phyloP scores from a whole-genome alignment of 345 rosid species.

The Kandelia obovata region DNA sequence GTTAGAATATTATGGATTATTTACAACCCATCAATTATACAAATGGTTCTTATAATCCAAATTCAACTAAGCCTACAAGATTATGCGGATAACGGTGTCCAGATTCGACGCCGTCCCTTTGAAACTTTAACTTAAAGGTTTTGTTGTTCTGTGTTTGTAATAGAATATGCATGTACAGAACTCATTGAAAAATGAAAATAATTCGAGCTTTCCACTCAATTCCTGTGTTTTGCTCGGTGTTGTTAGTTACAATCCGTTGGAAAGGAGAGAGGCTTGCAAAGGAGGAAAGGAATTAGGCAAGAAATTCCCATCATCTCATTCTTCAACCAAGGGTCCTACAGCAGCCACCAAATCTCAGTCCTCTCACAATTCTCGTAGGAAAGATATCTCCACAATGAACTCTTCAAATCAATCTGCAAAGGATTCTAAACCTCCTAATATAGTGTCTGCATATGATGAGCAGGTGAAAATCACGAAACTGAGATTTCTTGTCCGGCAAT shows the following conservation, averaged over 20 bases:
- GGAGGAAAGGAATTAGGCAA: conserved; percentile 86
- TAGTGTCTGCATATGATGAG: conserved; percentile 66
- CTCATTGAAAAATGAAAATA: too few relatives aligned
- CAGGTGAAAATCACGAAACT: conserved; percentile 42
- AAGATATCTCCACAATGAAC: conserved; percentile 44
- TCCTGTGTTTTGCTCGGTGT: not conserved
- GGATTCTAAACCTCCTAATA: conserved; percentile 47
- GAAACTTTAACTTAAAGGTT: too few relatives aligned
- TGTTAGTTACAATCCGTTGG: conserved; percentile 72
- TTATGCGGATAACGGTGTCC: too few relatives aligned
- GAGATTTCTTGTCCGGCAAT: not conserved
- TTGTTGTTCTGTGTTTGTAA: too few relatives aligned
- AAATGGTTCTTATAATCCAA: too few relatives aligned
- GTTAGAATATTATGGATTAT: too few relatives aligned
- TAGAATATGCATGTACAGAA: too few relatives aligned
- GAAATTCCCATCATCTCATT: conserved; percentile 57
- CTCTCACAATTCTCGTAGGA: conserved; percentile 51
- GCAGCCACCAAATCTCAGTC: conserved; percentile 58
- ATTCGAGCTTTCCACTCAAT: not conserved
- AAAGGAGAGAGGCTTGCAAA: conserved; percentile 84
- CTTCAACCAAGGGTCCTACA: conserved; percentile 55
- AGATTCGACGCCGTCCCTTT: too few relatives aligned
- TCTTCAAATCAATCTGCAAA: conserved; percentile 46
- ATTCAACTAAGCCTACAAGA: too few relatives aligned
- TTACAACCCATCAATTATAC: too few relatives aligned